A percentile compares a stretch with the other conserved stretches of the same genome.
phyloP scores from a whole-genome alignment of 495 filamentous ascomycete genomes.

The Talaromyces borbonicus region DNA sequence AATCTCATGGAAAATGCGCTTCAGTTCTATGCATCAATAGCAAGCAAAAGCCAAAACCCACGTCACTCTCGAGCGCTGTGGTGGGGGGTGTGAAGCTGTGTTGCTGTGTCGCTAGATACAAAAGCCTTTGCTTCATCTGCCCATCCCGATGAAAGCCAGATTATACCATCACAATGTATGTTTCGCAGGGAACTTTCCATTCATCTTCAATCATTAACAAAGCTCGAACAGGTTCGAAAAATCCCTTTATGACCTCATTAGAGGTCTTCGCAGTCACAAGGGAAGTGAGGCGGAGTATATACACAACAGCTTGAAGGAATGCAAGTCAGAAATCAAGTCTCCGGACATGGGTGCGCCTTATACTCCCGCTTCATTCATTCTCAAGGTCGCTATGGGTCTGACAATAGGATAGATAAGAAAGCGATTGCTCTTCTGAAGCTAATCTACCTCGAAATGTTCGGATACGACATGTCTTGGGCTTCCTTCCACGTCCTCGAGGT shows the following conservation, averaged over 20 bases:
- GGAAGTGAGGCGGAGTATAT: constrained; percentile 92
- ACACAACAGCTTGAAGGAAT: constrained; percentile 84
- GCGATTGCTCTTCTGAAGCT: constrained; percentile 91
- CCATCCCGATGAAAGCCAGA: neutral
- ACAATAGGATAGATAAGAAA: constrained; percentile 63
- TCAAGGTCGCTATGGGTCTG: neutral
- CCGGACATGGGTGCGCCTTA: constrained; percentile 70
- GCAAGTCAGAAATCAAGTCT: constrained; percentile 76
- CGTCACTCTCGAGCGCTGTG: neutral
- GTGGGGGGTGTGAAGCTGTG: constrained; percentile 1
- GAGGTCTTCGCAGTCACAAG: constrained; percentile 87
- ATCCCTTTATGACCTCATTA: constrained; percentile 96
- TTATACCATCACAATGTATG: neutral
- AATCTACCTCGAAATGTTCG: constrained; percentile 97
- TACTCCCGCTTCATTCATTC: neutral
- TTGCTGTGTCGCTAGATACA: neutral
- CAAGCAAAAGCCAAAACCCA: no score
- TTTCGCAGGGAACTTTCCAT: neutral
- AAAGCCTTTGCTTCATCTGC: neutral
- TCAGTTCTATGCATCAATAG: neutral
- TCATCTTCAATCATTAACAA: neutral
- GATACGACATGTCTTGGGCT: constrained; percentile 99
- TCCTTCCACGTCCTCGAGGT: constrained; percentile 97
- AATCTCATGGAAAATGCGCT: no score
- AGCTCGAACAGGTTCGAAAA: constrained; percentile 78